Evolutionary conservation across 2,329 filamentous ascomycete species (phyloP).

Genomic region (Arthrobotrys conoides): DNA sequence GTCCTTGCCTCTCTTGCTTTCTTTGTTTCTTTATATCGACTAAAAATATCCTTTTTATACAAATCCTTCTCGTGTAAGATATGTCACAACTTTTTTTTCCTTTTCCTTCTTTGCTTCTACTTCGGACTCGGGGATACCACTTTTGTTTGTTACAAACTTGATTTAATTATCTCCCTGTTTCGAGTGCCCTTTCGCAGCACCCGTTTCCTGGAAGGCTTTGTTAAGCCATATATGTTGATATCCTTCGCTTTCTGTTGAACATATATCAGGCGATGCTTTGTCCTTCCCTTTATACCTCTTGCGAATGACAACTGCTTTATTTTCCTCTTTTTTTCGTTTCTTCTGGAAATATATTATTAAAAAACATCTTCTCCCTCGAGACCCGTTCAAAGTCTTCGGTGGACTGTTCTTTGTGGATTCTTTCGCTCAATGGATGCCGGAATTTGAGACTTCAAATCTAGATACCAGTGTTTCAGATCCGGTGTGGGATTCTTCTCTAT

Average conservation of each 20-base stretch:
- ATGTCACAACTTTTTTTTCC: slow-evolving; percentile 36
- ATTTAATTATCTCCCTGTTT: slow-evolving; percentile 26
- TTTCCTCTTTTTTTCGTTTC: slow-evolving; percentile 1
- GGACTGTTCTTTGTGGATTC: neutral
- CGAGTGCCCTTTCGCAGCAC: slow-evolving; percentile 15
- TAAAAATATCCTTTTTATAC: slow-evolving; percentile 55
- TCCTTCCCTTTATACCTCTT: neutral
- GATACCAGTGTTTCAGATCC: slow-evolving; percentile 5
- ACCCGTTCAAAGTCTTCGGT: neutral
- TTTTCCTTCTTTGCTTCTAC: slow-evolving; percentile 10
- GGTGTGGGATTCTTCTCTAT: neutral
- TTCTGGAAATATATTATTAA: slow-evolving; percentile 6
- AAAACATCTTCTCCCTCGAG: neutral
- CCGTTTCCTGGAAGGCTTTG: slow-evolving; percentile 17
- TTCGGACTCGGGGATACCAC: slow-evolving; percentile 34
- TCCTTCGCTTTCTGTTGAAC: slow-evolving; percentile 10
- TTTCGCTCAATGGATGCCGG: slow-evolving; percentile 1
- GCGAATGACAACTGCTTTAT: slow-evolving; percentile 8
- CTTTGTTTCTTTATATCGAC: slow-evolving; percentile 29
- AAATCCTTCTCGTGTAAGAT: slow-evolving; percentile 58
- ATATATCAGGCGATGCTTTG: slow-evolving; percentile 23
- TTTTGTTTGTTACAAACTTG: slow-evolving; percentile 37
- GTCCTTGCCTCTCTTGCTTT: slow-evolving; percentile 39
- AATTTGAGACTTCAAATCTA: slow-evolving; percentile 6
- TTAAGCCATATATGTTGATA: slow-evolving; percentile 32